phyloP scores from a whole-genome alignment of 202 grass and related monocot genomes.

The Brachypodium distachyon region DNA sequence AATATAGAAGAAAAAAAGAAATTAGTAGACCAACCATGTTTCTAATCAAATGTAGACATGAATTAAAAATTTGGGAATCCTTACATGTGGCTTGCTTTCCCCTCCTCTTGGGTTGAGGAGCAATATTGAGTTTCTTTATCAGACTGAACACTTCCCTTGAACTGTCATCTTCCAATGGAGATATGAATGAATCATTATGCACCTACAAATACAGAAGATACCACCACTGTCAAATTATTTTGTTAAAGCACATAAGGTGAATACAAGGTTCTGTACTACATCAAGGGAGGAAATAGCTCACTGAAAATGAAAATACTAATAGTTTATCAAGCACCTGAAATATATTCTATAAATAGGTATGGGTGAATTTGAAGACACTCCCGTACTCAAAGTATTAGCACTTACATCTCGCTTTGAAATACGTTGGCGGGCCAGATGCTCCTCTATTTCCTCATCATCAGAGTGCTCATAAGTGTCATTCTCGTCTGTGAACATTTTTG shows the following conservation, averaged over 20 bases:
- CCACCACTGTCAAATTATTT: slow-evolving; percentile 2
- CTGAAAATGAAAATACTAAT: neutral
- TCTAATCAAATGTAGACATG: neutral
- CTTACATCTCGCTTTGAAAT: slow-evolving; percentile 60
- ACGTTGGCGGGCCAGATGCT: slow-evolving; percentile 51
- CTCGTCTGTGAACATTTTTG: slow-evolving; percentile 72
- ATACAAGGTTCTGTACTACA: neutral
- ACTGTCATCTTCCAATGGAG: slow-evolving; percentile 64
- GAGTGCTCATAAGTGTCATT: slow-evolving; percentile 74
- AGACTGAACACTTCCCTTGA: slow-evolving; percentile 91
- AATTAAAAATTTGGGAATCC: slow-evolving; percentile 3
- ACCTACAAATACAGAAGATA: slow-evolving; percentile 31
- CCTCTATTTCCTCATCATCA: slow-evolving; percentile 86
- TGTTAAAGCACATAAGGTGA: neutral
- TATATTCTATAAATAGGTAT: neutral
- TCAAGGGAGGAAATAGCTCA: neutral
- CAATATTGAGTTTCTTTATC: slow-evolving; percentile 93
- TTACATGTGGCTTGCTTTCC: slow-evolving; percentile 61
- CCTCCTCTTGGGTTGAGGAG: slow-evolving; percentile 57
- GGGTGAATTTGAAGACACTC: neutral
- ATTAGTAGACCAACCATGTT: neutral
- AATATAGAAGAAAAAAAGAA: neutral
- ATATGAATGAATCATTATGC: slow-evolving; percentile 31
- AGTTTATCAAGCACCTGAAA: neutral
- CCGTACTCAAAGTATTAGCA: neutral